Evolutionary conservation across 2,329 filamentous ascomycete species (phyloP), one percentile per base, ranked within the genome.

Genomic region (Calonectria henricotiae): DNA sequence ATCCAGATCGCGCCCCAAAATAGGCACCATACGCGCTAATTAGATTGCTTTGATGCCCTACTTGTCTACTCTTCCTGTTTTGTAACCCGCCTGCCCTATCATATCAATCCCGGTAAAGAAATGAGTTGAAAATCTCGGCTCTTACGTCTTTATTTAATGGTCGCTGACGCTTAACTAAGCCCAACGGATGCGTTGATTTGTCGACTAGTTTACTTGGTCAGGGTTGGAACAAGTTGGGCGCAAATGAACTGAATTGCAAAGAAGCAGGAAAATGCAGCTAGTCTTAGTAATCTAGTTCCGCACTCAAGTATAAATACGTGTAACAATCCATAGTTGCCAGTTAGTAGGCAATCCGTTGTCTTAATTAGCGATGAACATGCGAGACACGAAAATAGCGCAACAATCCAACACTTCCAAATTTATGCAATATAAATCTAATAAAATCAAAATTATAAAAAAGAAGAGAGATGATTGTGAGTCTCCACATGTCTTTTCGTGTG

Each of bases 31-130:
- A 6, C 32, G 12, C 5, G 15, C 51, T 20, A 58, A 58, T 58
- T 5, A 27, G 6, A 12, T 58, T 2, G 5, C 15, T 8, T 58
- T 58, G 51, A 12, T 58, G 51, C 51, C 51, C 51, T 11, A 58
- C 51, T 58, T 20, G 30, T 5, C 15, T 5, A 37, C 17, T 12
- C 23, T 37, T 17, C 20, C 12, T 58, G 20, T 25, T 25, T 20
- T 39, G 17, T n/a, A 37, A 4, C 35, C 35, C 5, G 1, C 12
- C 8, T 5, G 4, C 7, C 51, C 51, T 58, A 58, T 58, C 51
- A 58, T 17, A 58, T 58, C n/a, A 39, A 58, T 58, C 12, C 39
- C 32, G 51, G 51, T 58, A 4, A 58, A 37, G 32, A 15, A 25
- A 3, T 25, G n/a, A 23, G 32, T 58, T 58, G 51, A 58, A 58